A percentile compares a stretch with the other conserved stretches of the same genome.
Conservation (phyloP, 2,329 filamentous ascomycete species). For the Verticillium nubilum region DNA sequence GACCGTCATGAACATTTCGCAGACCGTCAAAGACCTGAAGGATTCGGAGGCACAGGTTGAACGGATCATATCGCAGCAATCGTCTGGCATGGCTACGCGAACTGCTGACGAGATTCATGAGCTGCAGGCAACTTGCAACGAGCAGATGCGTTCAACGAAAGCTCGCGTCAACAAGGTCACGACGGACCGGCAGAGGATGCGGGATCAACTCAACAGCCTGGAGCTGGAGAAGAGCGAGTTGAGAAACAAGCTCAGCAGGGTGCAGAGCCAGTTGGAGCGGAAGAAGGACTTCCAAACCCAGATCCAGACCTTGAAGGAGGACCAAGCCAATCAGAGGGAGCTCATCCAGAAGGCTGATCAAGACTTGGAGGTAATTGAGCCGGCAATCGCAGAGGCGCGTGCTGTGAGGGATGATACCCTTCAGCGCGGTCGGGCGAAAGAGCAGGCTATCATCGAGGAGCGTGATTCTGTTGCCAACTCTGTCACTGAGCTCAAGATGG, state of each 20-base stretch:
- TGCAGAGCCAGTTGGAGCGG: constrained; percentile 72
- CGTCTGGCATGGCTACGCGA: constrained; percentile 58
- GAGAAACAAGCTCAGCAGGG: constrained; percentile 64
- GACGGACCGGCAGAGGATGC: constrained; percentile 65
- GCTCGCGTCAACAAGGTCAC: constrained; percentile 59
- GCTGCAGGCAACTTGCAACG: constrained; percentile 60
- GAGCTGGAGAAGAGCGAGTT: constrained; percentile 76
- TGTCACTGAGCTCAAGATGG: constrained; percentile 68
- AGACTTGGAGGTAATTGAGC: constrained; percentile 68
- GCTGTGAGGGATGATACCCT: constrained; percentile 72
- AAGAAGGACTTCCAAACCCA: constrained; percentile 66
- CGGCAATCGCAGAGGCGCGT: constrained; percentile 70
- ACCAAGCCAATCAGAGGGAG: constrained; percentile 63
- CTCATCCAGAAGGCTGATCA: constrained; percentile 63
- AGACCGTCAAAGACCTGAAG: constrained; percentile 65
- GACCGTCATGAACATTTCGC: constrained; percentile 69
- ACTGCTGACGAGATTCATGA: constrained; percentile 82
- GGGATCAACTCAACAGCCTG: constrained; percentile 60
- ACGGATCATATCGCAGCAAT: constrained; percentile 70
- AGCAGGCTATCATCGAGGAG: constrained; percentile 66
- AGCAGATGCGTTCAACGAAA: constrained; percentile 62
- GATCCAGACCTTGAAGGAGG: constrained; percentile 66
- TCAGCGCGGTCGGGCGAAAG: constrained; percentile 63
- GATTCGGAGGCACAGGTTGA: constrained; percentile 69
- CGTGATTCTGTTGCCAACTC: constrained; percentile 68